Conservation (phyloP, 177 flowering plant genomes). For the Vitis hybrid region DNA sequence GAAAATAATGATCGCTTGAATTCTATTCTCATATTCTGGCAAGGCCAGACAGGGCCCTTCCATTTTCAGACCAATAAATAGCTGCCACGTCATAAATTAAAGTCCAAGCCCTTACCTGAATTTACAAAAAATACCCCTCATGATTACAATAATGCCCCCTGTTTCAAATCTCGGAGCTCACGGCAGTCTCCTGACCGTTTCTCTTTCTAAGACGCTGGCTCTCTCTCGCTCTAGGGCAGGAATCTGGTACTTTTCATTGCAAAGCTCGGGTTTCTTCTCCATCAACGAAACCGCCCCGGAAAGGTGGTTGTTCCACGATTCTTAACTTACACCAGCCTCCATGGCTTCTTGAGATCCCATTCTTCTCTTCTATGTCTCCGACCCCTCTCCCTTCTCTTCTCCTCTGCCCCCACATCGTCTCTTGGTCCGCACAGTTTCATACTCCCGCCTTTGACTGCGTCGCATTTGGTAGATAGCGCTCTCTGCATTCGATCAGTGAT, state of each 20-base stretch:
- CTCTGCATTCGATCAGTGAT: slow-evolving; percentile 21
- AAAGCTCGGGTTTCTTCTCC: slow-evolving; percentile 2
- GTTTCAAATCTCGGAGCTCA: not conserved
- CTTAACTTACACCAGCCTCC: slow-evolving; percentile 27
- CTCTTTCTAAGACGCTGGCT: too few relatives aligned
- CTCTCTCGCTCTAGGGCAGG: too few relatives aligned
- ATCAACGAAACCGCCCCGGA: slow-evolving; percentile 7
- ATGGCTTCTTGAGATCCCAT: slow-evolving; percentile 28
- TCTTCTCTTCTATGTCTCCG: slow-evolving; percentile 12
- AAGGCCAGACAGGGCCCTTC: too few relatives aligned
- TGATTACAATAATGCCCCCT: not conserved
- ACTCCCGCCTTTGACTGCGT: slow-evolving; percentile 1
- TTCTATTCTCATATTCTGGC: too few relatives aligned
- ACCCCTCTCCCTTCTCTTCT: slow-evolving; percentile 2
- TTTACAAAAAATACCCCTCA: not conserved
- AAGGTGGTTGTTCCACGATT: slow-evolving; percentile 16
- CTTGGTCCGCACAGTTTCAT: slow-evolving; percentile 2
- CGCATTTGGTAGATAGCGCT: slow-evolving; percentile 14
- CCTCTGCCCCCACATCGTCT: slow-evolving; percentile 7
- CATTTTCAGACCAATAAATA: not conserved
- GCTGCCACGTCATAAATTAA: not conserved
- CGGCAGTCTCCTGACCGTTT: not conserved
- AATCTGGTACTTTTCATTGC: not conserved
- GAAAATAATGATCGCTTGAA: too few relatives aligned
- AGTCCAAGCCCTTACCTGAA: not conserved